Base-by-base conservation (phyloP, 2,329 filamentous ascomycete genomes). In the Monilinia aucupariae region DNA sequence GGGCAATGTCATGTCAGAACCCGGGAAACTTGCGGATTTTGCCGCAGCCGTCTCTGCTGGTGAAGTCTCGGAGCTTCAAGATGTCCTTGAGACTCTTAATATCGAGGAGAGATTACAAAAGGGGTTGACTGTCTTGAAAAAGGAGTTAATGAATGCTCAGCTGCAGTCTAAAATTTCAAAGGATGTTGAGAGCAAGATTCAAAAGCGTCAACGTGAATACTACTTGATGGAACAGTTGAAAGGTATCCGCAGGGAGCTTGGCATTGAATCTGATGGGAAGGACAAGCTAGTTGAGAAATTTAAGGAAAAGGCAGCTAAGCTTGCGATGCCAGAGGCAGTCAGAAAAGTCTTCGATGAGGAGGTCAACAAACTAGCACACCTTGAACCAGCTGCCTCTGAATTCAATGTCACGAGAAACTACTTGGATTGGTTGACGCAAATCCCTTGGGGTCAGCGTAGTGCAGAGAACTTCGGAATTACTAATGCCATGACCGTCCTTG, bases 171-270 rank as follows among this genome's bases (percentile, higher is more conserved):
- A 97, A 80, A 97, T 99, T 64, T 91, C 90, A 64, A 97, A 97
- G 78, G 94, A 99, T 73, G 96, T 99, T 22, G 94, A 97, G 75
- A 91, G 85, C 73, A 97, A 96, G 78, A 97, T 99, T 61, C 92
- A 92, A 71, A 97, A 99, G 78, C 88, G 93, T 37, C 94, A 99
- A 75, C 87, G 94, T 59, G 94, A 99, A 74, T 99, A 97, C 78
- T 97, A 92, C 90, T 80, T 99, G 53, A 96, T 96, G 91, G 94
- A 99, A 77, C 96, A 99, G 76, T 96, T 99, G 92, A 97, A 97
- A 80, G 94, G 92, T 32, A 99, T 99, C 73, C 89, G 91, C 64
- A 85, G 94, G 64, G 94, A 99, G 76, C 85, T 99, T 55, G 94
- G 96, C 27, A 91, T 99, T 60, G 96, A 99, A 75, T 96, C 91